These are phyloP conservation scores for Lyophyllum atratum DNA, from an alignment of 768 basidiomycete genomes.

Conservation along the genomic window DNA sequence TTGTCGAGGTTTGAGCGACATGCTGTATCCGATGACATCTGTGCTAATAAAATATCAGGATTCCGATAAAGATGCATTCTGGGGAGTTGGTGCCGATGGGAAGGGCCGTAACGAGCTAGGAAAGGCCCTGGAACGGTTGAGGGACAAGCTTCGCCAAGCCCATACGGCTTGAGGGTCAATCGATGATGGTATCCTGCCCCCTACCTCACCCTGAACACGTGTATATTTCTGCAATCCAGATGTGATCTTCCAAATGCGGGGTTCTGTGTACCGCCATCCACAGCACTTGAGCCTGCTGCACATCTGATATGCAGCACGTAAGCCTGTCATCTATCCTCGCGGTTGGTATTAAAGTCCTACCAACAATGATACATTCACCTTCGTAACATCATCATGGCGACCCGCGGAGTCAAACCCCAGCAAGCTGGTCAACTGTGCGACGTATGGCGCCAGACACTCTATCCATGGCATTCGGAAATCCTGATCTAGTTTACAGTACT, in stretches of 20 bases:
- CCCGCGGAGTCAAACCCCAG: conserved; percentile 15
- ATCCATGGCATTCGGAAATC: neutral
- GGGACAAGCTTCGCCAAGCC: conserved; percentile 48
- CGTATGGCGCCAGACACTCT: conserved; percentile 25
- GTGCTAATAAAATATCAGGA: conserved; percentile 40
- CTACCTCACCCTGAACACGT: conserved; percentile 29
- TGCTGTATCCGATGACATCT: neutral
- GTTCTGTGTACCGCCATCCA: neutral
- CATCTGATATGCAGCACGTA: neutral
- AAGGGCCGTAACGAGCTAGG: conserved; percentile 75
- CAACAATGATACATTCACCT: neutral
- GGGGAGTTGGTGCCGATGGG: conserved; percentile 71
- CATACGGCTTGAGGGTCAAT: neutral
- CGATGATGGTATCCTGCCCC: neutral
- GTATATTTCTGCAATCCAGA: conserved; percentile 30
- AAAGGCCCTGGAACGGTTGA: conserved; percentile 64
- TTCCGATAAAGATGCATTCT: conserved; percentile 77
- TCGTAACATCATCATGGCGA: conserved; percentile 10
- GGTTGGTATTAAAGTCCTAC: conserved; percentile 13
- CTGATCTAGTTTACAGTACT: conserved; percentile 38
- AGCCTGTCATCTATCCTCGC: neutral
- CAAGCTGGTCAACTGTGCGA: conserved; percentile 38
- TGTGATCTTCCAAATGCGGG: neutral
- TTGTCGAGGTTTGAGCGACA: conserved; percentile 57
- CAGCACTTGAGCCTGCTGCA: neutral